These are phyloP conservation scores for Saururus chinensis DNA, from an alignment of 164 flowering plant species.

Conservation along the genomic window DNA sequence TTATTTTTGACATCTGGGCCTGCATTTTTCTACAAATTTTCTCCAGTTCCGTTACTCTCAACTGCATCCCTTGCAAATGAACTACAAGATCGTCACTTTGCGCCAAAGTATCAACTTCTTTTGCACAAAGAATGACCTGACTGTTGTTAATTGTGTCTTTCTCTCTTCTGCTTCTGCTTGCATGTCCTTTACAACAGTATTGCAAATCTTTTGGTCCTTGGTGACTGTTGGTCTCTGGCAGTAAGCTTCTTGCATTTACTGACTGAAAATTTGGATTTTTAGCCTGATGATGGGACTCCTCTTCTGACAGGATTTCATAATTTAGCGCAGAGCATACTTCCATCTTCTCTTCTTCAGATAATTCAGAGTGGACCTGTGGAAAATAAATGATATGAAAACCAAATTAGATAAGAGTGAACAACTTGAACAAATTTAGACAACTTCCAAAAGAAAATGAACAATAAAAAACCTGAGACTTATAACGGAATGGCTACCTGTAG, in stretches of 20 bases:
- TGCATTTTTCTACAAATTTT: slow-evolving; percentile 76
- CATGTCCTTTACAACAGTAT: slow-evolving; percentile 9
- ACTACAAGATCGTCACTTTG: slow-evolving; percentile 51
- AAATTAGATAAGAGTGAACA: background rate
- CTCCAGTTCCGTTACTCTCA: slow-evolving; percentile 81
- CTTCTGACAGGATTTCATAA: slow-evolving; percentile 56
- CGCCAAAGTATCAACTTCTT: slow-evolving; percentile 25
- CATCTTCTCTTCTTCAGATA: slow-evolving; percentile 45
- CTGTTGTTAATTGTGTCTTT: slow-evolving; percentile 12
- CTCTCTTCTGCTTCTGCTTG: slow-evolving; percentile 14
- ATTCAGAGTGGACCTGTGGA: slow-evolving; percentile 45
- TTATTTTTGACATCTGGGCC: slow-evolving; percentile 34
- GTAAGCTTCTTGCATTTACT: slow-evolving; percentile 27
- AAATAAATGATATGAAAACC: background rate
- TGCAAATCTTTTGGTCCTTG: slow-evolving; percentile 12
- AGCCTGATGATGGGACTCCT: slow-evolving; percentile 66
- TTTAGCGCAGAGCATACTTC: slow-evolving; percentile 58
- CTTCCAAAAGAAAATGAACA: background rate
- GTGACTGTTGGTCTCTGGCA: slow-evolving; percentile 20
- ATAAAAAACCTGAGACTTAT: background rate
- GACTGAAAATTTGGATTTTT: slow-evolving; percentile 56
- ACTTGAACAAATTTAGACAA: background rate
- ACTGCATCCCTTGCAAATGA: slow-evolving; percentile 79
- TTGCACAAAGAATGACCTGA: slow-evolving; percentile 45
- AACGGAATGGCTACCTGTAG: slow-evolving; percentile 48